phyloP scores from a whole-genome alignment of 768 basidiomycete species.

The Lepiota subincarnata region DNA sequence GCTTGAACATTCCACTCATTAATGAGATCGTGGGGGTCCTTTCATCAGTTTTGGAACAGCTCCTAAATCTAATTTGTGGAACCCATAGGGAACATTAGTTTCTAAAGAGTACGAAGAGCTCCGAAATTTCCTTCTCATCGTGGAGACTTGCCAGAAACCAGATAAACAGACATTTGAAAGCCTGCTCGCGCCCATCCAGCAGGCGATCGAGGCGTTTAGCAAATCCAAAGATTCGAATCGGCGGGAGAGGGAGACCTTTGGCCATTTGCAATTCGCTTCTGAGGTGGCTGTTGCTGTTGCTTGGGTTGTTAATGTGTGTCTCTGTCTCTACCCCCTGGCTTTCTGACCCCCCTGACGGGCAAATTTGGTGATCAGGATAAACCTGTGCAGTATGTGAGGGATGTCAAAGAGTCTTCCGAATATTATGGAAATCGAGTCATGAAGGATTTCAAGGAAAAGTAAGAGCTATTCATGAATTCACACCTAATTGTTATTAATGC shows the following conservation, averaged over 20 bases:
- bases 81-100: conserved; percentile 61
- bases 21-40: conserved; percentile 73
- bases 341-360: neutral
- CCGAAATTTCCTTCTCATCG: conserved; percentile 60
- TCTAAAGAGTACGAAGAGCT: conserved; percentile 64
- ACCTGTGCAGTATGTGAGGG: conserved; percentile 74
- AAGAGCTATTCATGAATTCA: conserved; percentile 21
- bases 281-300: conserved; percentile 80
- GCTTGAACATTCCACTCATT: conserved; percentile 65
- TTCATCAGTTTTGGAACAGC: conserved; percentile 2
- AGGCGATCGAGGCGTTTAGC: conserved; percentile 70
- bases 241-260: conserved; percentile 77
- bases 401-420: conserved; percentile 79
- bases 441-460: conserved; percentile 94
- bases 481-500: neutral
- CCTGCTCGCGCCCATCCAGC: conserved; percentile 65
- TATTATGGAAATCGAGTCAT: conserved; percentile 90
- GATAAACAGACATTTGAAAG: conserved; percentile 51
- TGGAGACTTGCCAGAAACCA: conserved; percentile 78
- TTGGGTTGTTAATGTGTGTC: conserved; percentile 86
- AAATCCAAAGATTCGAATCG: conserved; percentile 79
- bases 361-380: conserved; percentile 47
- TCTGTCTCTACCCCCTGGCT: conserved; percentile 9
- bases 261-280: conserved; percentile 74
- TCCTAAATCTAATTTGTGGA: neutral